Evolutionary conservation across 2,329 filamentous ascomycete genomes (phyloP).

Genomic region (Pseudogymnoascus sp.): DNA sequence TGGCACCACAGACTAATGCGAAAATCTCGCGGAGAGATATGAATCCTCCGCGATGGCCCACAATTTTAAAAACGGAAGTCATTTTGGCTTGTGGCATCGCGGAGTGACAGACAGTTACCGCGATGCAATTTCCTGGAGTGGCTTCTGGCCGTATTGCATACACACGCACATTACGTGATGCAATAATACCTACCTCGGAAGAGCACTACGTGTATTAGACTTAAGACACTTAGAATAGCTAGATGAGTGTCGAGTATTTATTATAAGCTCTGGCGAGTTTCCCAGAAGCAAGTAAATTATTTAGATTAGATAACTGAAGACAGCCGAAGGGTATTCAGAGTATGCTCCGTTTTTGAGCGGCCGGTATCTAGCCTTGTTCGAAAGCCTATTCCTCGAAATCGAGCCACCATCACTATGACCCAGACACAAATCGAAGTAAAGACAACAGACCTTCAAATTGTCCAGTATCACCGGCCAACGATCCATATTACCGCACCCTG

Average conservation of each 20-base stretch:
- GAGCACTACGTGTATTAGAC: not conserved
- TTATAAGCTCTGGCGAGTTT: not conserved
- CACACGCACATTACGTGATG: not conserved
- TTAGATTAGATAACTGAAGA: not conserved
- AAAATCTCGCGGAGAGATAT: not conserved
- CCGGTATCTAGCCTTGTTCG: not conserved
- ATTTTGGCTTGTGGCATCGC: not conserved
- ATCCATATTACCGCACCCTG: constrained; percentile 15
- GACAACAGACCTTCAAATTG: not conserved
- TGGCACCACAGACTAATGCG: not conserved
- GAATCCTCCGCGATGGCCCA: not conserved
- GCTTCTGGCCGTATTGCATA: not conserved
- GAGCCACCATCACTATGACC: not conserved
- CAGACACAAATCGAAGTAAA: not conserved
- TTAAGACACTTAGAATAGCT: not conserved
- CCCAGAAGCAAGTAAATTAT: not conserved
- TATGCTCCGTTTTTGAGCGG: not conserved
- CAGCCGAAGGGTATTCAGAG: not conserved
- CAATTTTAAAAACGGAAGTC: not conserved
- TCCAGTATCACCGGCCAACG: not conserved
- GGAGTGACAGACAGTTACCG: not conserved
- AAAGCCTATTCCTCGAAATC: not conserved
- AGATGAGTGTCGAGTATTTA: not conserved
- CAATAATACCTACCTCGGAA: not conserved
- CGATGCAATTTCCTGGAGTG: not conserved